phyloP scores from a whole-genome alignment of 192 early-diverging fungal species.

The Rhizophlyctis rosea region DNA sequence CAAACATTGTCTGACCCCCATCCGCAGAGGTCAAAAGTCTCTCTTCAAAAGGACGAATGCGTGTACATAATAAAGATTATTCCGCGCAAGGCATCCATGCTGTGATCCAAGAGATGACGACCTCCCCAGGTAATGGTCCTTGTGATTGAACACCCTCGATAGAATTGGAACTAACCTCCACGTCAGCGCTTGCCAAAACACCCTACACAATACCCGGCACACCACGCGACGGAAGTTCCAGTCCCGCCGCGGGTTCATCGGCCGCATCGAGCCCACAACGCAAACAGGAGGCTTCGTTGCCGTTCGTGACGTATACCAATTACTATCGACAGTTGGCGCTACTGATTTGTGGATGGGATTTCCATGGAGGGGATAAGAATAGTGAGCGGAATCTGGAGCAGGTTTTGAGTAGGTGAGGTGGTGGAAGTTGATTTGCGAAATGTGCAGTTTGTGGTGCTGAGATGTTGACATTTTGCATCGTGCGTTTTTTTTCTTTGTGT shows the following conservation, averaged over 20 bases:
- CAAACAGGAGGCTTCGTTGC: not conserved
- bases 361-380: constrained; percentile 22
- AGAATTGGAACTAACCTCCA: too few species aligned
- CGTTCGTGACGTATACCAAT: constrained; percentile 29
- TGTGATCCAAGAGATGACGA: constrained; percentile 30
- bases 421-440: not conserved
- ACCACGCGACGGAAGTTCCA: too few species aligned
- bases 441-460: too few species aligned
- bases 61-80: constrained; percentile 24
- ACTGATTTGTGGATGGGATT: constrained; percentile 52
- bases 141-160: too few species aligned
- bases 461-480: too few species aligned
- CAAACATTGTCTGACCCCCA: too few species aligned
- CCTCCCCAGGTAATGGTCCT: not conserved
- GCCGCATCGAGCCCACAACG: too few species aligned
- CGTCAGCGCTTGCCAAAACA: too few species aligned
- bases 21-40: not conserved
- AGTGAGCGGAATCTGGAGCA: constrained; percentile 35
- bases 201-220: too few species aligned
- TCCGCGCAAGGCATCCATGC: constrained; percentile 28
- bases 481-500: not conserved
- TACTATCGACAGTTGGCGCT: constrained; percentile 37
- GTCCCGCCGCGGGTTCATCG: too few species aligned
- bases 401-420: constrained; percentile 32
- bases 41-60: not conserved